Percentiles rank a stretch among this genome's conserved stretches.
Conservation (phyloP, 345 rosid species). For the Eutrema yunnanense region DNA sequence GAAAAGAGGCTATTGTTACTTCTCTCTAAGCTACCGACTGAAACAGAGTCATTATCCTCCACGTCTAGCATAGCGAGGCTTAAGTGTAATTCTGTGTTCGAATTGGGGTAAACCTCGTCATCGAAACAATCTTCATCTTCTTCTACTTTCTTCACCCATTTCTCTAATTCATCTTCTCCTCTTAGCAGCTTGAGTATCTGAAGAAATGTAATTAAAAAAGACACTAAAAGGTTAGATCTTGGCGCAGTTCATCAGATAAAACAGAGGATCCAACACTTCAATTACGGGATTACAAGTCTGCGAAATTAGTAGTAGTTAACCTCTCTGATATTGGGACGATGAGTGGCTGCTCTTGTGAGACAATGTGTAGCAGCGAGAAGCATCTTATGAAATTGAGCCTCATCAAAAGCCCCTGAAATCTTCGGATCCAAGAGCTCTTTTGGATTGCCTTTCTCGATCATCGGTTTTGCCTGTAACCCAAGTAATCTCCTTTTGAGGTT, state of each 20-base stretch:
- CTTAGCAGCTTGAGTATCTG: constrained; percentile 60
- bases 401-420: constrained; percentile 44
- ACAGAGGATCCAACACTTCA: neutral
- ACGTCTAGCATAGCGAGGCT: constrained; percentile 69
- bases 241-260: neutral
- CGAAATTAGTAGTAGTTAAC: constrained; percentile 26
- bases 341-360: constrained; percentile 58
- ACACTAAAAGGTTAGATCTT: neutral
- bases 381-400: constrained; percentile 61
- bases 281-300: neutral
- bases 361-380: constrained; percentile 72
- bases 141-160: constrained; percentile 24
- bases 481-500: constrained; percentile 20
- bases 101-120: constrained; percentile 80
- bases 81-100: constrained; percentile 51
- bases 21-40: constrained; percentile 60
- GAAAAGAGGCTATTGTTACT: constrained; percentile 33
- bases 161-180: constrained; percentile 42
- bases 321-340: constrained; percentile 76
- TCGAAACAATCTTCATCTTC: constrained; percentile 47
- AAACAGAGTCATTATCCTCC: constrained; percentile 50
- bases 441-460: constrained; percentile 49
- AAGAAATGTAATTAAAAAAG: neutral
- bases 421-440: constrained; percentile 59
- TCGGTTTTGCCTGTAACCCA: constrained; percentile 65